Evolutionary conservation across 352 stramenopile species (phyloP).

Genomic region (Detonula confervacea): DNA sequence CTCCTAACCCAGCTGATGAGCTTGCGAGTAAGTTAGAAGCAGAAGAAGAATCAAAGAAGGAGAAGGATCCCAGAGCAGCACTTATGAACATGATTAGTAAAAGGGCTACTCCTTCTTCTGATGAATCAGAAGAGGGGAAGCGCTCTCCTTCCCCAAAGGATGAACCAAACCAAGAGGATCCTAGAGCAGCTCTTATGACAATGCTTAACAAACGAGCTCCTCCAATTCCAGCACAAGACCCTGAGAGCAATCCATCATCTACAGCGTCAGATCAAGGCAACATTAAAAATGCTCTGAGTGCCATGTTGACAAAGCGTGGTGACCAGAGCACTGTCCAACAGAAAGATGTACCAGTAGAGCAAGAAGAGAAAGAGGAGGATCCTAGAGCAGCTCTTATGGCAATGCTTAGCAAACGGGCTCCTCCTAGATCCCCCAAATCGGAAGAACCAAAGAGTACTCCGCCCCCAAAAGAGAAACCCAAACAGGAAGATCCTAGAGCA

Average conservation of each 20-base stretch:
- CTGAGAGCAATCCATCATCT: neutral
- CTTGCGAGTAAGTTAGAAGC: too few relatives aligned
- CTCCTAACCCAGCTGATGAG: constrained; percentile 1
- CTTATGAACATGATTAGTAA: constrained; percentile 28
- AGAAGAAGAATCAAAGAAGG: neutral
- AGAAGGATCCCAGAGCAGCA: neutral
- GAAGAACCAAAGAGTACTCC: neutral
- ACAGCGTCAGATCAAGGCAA: too few relatives aligned
- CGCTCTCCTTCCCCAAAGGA: neutral
- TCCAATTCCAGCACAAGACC: neutral
- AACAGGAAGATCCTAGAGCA: constrained; percentile 1
- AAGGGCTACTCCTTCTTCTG: neutral
- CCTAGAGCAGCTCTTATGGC: constrained; percentile 12
- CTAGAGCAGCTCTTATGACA: constrained; percentile 6
- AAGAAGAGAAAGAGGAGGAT: neutral
- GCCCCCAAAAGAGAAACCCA: neutral
- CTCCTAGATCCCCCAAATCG: neutral
- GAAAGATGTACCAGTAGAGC: too few relatives aligned
- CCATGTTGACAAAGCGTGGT: too few relatives aligned
- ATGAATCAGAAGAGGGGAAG: neutral
- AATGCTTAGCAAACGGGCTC: constrained; percentile 27
- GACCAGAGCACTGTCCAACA: too few relatives aligned
- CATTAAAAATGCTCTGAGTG: too few relatives aligned
- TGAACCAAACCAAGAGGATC: constrained; percentile 1
- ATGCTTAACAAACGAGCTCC: constrained; percentile 5